Conservation (phyloP, 805 yeast genomes). For the Priceomyces castillae region DNA sequence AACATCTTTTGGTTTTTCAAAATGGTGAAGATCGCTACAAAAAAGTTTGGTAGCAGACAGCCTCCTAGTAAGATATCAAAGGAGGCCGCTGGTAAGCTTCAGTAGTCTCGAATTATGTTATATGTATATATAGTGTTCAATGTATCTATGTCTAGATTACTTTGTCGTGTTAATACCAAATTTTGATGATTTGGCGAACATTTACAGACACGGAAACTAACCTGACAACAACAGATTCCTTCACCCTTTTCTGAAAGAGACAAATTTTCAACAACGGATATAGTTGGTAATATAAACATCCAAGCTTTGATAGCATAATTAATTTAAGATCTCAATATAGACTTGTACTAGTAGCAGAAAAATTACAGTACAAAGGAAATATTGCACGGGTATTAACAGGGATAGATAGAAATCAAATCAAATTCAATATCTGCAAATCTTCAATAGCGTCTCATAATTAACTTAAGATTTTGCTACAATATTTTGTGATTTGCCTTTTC, state of each 20-base stretch:
- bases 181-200: constrained; percentile 4
- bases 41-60: constrained; percentile 32
- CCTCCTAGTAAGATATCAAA: constrained; percentile 15
- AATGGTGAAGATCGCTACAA: constrained; percentile 74
- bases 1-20: constrained; percentile 86
- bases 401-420: constrained; percentile 1
- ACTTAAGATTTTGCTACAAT: background rate
- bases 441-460: background rate
- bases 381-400: constrained; percentile 2
- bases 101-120: constrained; percentile 7
- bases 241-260: background rate
- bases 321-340: background rate
- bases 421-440: background rate
- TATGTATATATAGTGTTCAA: background rate
- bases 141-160: background rate
- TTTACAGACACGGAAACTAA: constrained; percentile 1
- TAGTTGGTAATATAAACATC: background rate
- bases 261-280: background rate
- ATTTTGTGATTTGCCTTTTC: background rate
- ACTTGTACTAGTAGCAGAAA: background rate
- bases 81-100: constrained; percentile 17
- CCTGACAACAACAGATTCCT: background rate
- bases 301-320: background rate
- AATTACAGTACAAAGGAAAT: background rate
- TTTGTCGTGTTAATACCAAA: background rate